Evolutionary conservation across 2,329 filamentous ascomycete genomes (phyloP).

Genomic region (Ceratocystis alfenasii): DNA sequence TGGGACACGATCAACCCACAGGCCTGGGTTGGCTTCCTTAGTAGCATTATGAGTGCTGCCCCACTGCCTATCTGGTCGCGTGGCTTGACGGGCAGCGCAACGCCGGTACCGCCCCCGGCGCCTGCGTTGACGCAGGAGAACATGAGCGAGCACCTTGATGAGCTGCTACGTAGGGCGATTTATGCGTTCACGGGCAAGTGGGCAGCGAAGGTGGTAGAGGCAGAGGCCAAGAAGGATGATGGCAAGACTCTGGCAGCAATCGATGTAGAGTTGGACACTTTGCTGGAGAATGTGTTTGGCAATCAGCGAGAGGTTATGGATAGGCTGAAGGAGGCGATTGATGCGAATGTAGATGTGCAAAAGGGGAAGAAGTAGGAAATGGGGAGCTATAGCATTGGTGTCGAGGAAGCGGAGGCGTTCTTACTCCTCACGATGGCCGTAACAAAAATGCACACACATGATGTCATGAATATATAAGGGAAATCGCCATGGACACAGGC

Average conservation of each 20-base stretch:
- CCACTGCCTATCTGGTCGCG: conserved; percentile 38
- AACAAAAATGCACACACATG: not conserved
- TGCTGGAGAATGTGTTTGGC: conserved; percentile 47
- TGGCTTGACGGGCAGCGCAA: conserved; percentile 29
- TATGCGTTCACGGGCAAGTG: conserved; percentile 52
- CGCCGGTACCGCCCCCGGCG: conserved; percentile 20
- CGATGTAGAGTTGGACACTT: conserved; percentile 44
- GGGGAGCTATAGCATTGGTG: conserved; percentile 26
- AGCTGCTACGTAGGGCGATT: conserved; percentile 49
- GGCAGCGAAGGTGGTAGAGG: conserved; percentile 41
- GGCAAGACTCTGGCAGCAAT: conserved; percentile 41
- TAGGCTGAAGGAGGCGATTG: conserved; percentile 50
- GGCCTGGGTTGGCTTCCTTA: conserved; percentile 48
- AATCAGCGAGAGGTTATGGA: conserved; percentile 47
- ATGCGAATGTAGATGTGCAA: conserved; percentile 44
- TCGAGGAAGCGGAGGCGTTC: not conserved
- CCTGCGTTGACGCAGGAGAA: conserved; percentile 38
- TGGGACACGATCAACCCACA: conserved; percentile 51
- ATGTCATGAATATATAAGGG: not conserved
- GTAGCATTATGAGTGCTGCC: conserved; percentile 38
- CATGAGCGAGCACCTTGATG: conserved; percentile 53
- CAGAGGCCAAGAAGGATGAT: conserved; percentile 37
- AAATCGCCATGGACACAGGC: not conserved
- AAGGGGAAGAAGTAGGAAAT: conserved; percentile 33
- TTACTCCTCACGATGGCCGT: not conserved